phyloP scores from a whole-genome alignment of 2,329 filamentous ascomycete genomes.

The Hypoxylon sp. region DNA sequence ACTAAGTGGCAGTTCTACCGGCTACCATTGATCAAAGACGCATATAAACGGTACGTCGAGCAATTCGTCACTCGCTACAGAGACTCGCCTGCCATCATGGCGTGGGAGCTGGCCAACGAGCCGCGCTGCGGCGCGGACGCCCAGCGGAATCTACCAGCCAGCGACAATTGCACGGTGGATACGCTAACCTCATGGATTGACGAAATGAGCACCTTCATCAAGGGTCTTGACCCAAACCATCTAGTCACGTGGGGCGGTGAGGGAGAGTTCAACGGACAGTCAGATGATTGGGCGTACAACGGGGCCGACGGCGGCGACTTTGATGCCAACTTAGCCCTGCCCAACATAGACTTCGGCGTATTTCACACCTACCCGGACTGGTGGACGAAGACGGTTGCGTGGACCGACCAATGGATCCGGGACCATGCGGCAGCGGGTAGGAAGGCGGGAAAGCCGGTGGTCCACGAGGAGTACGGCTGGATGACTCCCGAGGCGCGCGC shows the following conservation, averaged over 20 bases:
- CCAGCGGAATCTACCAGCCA: slow-evolving; percentile 60
- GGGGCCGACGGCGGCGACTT: slow-evolving; percentile 66
- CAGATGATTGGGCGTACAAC: slow-evolving; percentile 60
- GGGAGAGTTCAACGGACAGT: slow-evolving; percentile 65
- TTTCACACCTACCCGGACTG: slow-evolving; percentile 69
- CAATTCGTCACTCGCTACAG: slow-evolving; percentile 70
- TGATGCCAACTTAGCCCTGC: slow-evolving; percentile 61
- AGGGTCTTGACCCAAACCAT: slow-evolving; percentile 63
- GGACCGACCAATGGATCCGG: slow-evolving; percentile 67
- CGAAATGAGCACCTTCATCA: slow-evolving; percentile 68
- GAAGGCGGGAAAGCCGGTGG: slow-evolving; percentile 63
- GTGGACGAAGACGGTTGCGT: slow-evolving; percentile 65
- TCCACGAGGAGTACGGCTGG: slow-evolving; percentile 69
- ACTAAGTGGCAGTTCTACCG: slow-evolving; percentile 59
- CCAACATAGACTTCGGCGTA: slow-evolving; percentile 65
- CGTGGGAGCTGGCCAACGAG: slow-evolving; percentile 77
- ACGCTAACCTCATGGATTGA: slow-evolving; percentile 62
- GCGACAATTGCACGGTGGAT: slow-evolving; percentile 56
- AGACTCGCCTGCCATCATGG: slow-evolving; percentile 70
- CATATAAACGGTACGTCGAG: slow-evolving; percentile 70
- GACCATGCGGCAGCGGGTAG: slow-evolving; percentile 63
- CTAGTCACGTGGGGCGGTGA: slow-evolving; percentile 69
- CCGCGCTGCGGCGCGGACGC: slow-evolving; percentile 62
- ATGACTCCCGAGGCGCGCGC: slow-evolving; percentile 62
- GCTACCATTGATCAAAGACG: slow-evolving; percentile 62